Base-by-base conservation (phyloP, 2,329 filamentous ascomycete species). In the Pestalotiopsis sp. region DNA sequence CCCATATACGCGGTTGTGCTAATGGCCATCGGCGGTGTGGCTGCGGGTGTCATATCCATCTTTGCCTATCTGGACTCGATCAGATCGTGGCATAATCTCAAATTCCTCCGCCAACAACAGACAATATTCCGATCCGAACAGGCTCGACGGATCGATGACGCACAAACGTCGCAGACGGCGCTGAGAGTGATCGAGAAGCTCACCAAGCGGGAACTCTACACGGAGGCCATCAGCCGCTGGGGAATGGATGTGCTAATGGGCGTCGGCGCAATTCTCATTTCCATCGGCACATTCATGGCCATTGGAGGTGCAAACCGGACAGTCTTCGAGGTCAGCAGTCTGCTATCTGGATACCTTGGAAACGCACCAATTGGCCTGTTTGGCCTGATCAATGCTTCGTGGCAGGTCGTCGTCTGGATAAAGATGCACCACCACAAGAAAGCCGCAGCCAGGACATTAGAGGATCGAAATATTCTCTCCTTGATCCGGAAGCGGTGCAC, bases 261-360 rank as follows among this genome's bases (percentile, higher is more conserved):
- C 0, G 75, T 81, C 17, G 85, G 84, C 0, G 82, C 85, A 0
- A 67, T 88, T 1, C 72, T 87, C 2, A 86, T 89, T 17, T 83
- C 82, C 5, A 72, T 81, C 0, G 87, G 87, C 9, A 87, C 87
- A 0, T 80, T 84, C 68, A 81, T 89, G 81, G 87, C 87, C 11
- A 87, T 88, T 17, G 84, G 78, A 1, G 86, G 87, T 1, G 82
- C 79, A 0, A 79, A 87, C 63, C 76, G 38, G 0, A 69, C 45
- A 0, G 79, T 87, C 0, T 89, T 76, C 67, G 4, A 76, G 0
- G 82, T 83, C 0, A 87, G 84, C 72, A 89, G 89, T 67, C 74
- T 88, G 2, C 74, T 89, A 0, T 87, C 86, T 0, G 87, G 87
- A 1, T 88, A 87, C 69, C 78, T 89, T 20, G 87, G 87, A 2